Evolutionary conservation across 1,139 yeast species (phyloP).

Genomic region (Sugiyamaella neomexicana): DNA sequence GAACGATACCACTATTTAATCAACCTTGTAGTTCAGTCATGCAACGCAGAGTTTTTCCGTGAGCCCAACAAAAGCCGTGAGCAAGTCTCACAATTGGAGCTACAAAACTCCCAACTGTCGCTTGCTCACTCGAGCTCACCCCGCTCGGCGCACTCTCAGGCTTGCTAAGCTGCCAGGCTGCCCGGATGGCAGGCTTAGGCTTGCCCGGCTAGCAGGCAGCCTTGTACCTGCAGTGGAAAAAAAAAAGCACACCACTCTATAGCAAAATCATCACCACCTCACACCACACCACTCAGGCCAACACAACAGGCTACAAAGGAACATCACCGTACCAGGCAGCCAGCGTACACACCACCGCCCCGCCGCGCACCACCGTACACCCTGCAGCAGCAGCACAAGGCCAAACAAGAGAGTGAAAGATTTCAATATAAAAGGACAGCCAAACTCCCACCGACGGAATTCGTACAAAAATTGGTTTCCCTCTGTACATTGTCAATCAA

Average conservation of each 20-base stretch:
- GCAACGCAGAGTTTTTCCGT: neutral
- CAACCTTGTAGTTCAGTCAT: too few species aligned
- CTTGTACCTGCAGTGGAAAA: too few species aligned
- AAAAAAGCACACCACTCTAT: slow-evolving; percentile 9
- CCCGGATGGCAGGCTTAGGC: too few species aligned
- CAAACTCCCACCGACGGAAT: slow-evolving; percentile 1
- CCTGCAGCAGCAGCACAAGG: neutral
- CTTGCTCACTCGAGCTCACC: neutral
- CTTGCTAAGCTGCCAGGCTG: too few species aligned
- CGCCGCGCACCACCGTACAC: too few species aligned
- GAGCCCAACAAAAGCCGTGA: neutral
- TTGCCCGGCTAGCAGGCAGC: too few species aligned
- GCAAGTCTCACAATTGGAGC: too few species aligned
- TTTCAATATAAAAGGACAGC: slow-evolving; percentile 2
- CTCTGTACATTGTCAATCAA: slow-evolving; percentile 1
- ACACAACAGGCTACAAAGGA: neutral
- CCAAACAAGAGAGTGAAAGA: neutral
- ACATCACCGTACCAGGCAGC: neutral
- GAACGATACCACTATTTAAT: too few species aligned
- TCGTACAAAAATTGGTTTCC: slow-evolving; percentile 6
- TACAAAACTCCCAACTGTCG: neutral
- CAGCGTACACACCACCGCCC: neutral
- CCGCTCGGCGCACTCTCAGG: too few species aligned
- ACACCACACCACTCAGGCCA: neutral
- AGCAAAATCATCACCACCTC: neutral